phyloP scores from a whole-genome alignment of 129 eudicot species.

The Pseudognaphalium luteoalbum region DNA sequence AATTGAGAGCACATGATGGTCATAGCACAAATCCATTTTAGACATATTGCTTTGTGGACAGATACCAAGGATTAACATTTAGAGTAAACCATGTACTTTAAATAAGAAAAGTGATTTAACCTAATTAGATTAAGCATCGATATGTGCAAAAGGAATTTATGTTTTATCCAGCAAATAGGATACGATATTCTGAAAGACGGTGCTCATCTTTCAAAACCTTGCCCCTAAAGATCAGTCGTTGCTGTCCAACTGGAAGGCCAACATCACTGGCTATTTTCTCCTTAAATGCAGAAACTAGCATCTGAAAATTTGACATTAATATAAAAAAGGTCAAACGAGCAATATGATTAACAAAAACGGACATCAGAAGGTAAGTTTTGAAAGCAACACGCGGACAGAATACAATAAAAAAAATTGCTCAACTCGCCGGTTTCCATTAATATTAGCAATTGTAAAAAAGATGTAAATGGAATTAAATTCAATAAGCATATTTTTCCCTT shows the following conservation, averaged over 20 bases:
- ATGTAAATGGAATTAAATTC: neutral
- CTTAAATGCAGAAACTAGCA: slow-evolving; percentile 71
- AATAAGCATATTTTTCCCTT: neutral
- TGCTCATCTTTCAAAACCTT: slow-evolving; percentile 90
- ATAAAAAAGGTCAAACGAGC: neutral
- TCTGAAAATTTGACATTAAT: slow-evolving; percentile 45
- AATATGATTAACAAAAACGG: neutral
- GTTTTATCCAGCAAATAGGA: slow-evolving; percentile 37
- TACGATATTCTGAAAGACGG: slow-evolving; percentile 89
- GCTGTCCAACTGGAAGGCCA: slow-evolving; percentile 91
- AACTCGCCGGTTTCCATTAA: neutral
- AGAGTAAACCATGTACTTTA: neutral
- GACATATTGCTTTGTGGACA: neutral
- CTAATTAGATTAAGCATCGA: neutral
- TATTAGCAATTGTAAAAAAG: neutral
- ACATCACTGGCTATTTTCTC: slow-evolving; percentile 72
- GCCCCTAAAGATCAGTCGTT: slow-evolving; percentile 90
- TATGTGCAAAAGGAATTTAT: neutral
- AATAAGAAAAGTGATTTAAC: neutral
- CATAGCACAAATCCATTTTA: neutral
- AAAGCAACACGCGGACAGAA: neutral
- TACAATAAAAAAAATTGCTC: neutral
- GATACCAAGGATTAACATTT: too few relatives aligned
- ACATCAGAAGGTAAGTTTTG: neutral
- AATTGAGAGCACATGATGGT: neutral